These are phyloP conservation scores for Sphaerosporella brunnea DNA, from an alignment of 495 filamentous ascomycete genomes.

Conservation along the genomic window DNA sequence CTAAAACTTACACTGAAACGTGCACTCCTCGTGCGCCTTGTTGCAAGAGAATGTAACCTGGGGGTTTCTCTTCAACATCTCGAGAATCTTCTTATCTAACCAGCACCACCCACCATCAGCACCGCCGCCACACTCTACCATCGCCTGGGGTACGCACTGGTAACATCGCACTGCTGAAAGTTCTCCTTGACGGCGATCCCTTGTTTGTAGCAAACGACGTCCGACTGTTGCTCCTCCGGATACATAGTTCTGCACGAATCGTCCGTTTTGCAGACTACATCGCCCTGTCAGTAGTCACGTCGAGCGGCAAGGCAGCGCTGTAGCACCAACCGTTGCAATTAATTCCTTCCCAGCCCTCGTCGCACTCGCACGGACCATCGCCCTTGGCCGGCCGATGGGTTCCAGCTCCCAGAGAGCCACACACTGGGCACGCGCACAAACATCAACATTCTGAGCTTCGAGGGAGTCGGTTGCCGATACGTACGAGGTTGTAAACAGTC, in stretches of 20 bases:
- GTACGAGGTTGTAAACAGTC: conserved; percentile 67
- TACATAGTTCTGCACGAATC: conserved; percentile 71
- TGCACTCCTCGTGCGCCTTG: conserved; percentile 48
- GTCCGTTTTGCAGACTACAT: conserved; percentile 76
- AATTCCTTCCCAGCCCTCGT: conserved; percentile 92
- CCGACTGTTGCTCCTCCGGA: conserved; percentile 51
- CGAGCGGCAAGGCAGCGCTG: conserved; percentile 28
- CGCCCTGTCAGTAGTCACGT: conserved; percentile 66
- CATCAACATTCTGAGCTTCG: conserved; percentile 6
- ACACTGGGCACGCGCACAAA: conserved; percentile 46
- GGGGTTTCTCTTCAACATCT: conserved; percentile 67
- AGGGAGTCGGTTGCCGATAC: conserved; percentile 8
- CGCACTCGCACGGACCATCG: conserved; percentile 58
- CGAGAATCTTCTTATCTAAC: conserved; percentile 51
- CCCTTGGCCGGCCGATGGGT: conserved; percentile 52
- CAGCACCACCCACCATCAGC: conserved; percentile 1
- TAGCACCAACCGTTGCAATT: conserved; percentile 62
- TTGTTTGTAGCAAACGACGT: conserved; percentile 78
- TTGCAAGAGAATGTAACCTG: conserved; percentile 90
- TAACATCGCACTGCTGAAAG: conserved; percentile 95
- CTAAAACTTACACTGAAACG: conserved; percentile 58
- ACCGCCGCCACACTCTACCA: not conserved
- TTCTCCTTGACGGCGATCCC: conserved; percentile 84
- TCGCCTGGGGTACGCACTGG: conserved; percentile 38
- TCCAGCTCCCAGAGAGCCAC: conserved; percentile 71